Evolutionary conservation across 139 green algal species (phyloP), one percentile per base, ranked within the genome.

Genomic region (Auxenochlorella pyrenoidosa): DNA sequence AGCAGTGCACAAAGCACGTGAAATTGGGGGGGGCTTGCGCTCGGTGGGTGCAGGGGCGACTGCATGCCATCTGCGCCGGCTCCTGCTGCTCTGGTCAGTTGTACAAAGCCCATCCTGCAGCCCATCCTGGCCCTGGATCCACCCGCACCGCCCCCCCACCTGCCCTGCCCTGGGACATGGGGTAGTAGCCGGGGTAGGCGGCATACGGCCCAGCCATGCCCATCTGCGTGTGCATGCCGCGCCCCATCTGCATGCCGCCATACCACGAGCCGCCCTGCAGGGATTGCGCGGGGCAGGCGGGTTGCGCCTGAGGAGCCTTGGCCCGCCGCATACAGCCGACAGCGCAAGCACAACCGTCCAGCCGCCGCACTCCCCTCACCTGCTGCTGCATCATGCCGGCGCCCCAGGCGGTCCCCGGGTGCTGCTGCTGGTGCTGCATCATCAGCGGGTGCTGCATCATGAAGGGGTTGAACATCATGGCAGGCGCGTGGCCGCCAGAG

Each of bases 381-480:
- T 83, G 73, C 84, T 66, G 83, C 73, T 66, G 43, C 84, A 88
- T 88, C 40, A 83, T 83, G 84, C 71, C 73, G 28, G 63, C 21
- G 41, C 71, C 84, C 84, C 84, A 88, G 40, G 73, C 54, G n/a
- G 73, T 58, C 22, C 38, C 75, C 8, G 63, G 83, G 38, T 87
- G 83, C 73, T 88, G 83, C 71, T 79, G 83, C 71, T 78, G 73
- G n/a, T 58, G 73, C 38, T 83, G 73, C 73, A 88, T 40, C 71
- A 88, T 83, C 4, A 81, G 75, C 18, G 84, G 75, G 65, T 77
- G 83, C 84, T 83, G 84, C 84, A 88, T 58, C 84, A 88, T 88
- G 75, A 88, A 88, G 58, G 84, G 84, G 41, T 81, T 63, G 41
- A 83, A 72, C 75, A 88, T 83, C 40, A 88, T 72, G 34, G 73